phyloP scores from a whole-genome alignment of 1,284 basidiomycete genomes.

The Schizophyllum amplum region DNA sequence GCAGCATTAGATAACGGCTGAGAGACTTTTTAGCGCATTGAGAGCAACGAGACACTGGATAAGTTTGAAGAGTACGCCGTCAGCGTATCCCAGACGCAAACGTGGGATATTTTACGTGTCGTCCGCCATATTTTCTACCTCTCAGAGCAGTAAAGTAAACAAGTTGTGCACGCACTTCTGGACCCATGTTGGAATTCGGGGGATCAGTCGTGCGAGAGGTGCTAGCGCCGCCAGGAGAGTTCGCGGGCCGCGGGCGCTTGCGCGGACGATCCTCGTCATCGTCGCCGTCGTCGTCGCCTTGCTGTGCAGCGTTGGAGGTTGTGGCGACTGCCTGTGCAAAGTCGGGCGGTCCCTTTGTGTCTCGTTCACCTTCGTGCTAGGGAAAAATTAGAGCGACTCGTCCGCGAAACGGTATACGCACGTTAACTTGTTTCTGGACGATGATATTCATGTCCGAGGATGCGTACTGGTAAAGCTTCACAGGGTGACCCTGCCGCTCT shows the following conservation, averaged over 20 bases:
- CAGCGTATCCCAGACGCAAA: too few relatives aligned
- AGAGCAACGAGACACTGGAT: background rate
- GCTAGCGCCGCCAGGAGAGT: background rate
- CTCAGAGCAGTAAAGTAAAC: too few relatives aligned
- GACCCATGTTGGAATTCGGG: background rate
- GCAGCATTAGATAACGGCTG: too few relatives aligned
- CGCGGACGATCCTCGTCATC: constrained; percentile 30
- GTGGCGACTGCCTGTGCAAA: constrained; percentile 27
- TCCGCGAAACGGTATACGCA: constrained; percentile 10
- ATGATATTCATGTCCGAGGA: constrained; percentile 44
- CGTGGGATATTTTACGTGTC: too few relatives aligned
- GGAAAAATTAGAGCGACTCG: background rate
- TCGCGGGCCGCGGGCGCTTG: background rate
- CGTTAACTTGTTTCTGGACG: constrained; percentile 38
- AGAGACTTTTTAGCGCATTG: background rate
- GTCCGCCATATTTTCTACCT: too few relatives aligned
- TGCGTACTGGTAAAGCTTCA: constrained; percentile 56
- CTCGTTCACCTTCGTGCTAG: constrained; percentile 48
- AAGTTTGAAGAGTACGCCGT: too few relatives aligned
- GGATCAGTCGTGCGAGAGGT: background rate
- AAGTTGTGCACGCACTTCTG: background rate
- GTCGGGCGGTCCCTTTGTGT: constrained; percentile 38
- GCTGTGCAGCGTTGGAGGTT: constrained; percentile 20
- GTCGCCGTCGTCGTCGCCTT: constrained; percentile 29
- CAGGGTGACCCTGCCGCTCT: constrained; percentile 39